A percentile compares a stretch with the other conserved stretches of the same genome.
Conservation (phyloP, 2,329 filamentous ascomycete genomes). For the Pyrenochaeta sp. region DNA sequence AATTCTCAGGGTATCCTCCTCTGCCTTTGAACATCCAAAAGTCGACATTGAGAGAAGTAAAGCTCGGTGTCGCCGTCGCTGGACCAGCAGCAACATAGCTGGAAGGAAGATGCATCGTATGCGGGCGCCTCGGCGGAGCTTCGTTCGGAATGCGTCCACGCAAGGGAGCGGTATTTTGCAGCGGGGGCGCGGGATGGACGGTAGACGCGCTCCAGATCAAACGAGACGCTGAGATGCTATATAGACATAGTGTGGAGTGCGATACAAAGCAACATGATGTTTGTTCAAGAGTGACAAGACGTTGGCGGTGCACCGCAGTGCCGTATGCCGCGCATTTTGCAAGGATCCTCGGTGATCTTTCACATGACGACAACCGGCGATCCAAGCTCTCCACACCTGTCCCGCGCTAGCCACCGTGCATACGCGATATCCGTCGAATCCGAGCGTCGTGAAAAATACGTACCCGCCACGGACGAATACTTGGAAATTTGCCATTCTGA, state of each 20-base stretch:
- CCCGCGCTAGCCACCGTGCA: neutral
- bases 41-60: conserved; percentile 12
- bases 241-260: neutral
- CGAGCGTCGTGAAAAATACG: neutral
- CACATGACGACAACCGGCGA: neutral
- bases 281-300: neutral
- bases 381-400: neutral
- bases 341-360: neutral
- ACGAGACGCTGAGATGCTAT: neutral
- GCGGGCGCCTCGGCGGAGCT: conserved; percentile 11
- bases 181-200: neutral
- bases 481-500: too few relatives aligned
- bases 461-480: neutral
- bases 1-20: conserved; percentile 55
- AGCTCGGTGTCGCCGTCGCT: conserved; percentile 24
- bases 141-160: conserved; percentile 10
- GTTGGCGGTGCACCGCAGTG: neutral
- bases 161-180: conserved; percentile 4
- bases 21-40: conserved; percentile 17
- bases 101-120: conserved; percentile 37
- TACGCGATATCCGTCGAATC: neutral
- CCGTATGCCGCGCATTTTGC: neutral
- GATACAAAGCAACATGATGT: neutral
- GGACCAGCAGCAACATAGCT: conserved; percentile 34
- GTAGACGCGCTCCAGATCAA: neutral